A percentile compares a stretch with the other conserved stretches of the same genome.
Evolutionary conservation across 352 stramenopile genomes (phyloP).

Genomic region (Peronospora tabacina): DNA sequence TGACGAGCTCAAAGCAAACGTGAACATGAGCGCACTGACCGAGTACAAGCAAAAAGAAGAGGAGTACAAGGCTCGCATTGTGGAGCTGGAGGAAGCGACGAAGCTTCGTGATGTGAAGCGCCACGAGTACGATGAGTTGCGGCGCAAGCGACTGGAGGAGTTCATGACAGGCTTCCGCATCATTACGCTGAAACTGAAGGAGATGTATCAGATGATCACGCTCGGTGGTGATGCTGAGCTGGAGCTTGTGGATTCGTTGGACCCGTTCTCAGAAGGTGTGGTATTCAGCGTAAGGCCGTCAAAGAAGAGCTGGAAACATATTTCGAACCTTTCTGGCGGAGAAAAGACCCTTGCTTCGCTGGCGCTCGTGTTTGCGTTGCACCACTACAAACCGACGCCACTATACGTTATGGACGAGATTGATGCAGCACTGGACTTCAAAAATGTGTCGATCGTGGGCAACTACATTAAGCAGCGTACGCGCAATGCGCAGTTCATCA

Average conservation of each 20-base stretch:
- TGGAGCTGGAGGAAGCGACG: slow-evolving; percentile 93
- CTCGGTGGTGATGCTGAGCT: slow-evolving; percentile 96
- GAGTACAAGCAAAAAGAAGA: slow-evolving; percentile 93
- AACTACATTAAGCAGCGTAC: slow-evolving; percentile 99
- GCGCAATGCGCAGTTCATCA: slow-evolving; percentile 99
- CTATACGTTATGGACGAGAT: slow-evolving; percentile 99
- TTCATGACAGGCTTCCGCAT: slow-evolving; percentile 99
- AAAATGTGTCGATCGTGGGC: slow-evolving; percentile 99
- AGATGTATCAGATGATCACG: slow-evolving; percentile 99
- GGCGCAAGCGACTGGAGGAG: slow-evolving; percentile 93
- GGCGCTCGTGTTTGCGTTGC: slow-evolving; percentile 98
- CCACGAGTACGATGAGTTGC: slow-evolving; percentile 94
- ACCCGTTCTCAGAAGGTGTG: slow-evolving; percentile 99
- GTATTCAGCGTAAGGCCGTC: slow-evolving; percentile 98
- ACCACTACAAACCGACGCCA: slow-evolving; percentile 99
- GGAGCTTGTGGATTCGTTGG: slow-evolving; percentile 97
- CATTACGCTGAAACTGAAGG: slow-evolving; percentile 99
- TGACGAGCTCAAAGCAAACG: slow-evolving; percentile 90
- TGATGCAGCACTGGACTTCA: slow-evolving; percentile 94
- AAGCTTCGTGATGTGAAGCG: slow-evolving; percentile 88
- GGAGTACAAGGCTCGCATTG: slow-evolving; percentile 90
- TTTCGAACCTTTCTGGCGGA: slow-evolving; percentile 97
- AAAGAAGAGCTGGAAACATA: slow-evolving; percentile 99
- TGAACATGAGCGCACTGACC: slow-evolving; percentile 88
- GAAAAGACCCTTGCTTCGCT: slow-evolving; percentile 99